phyloP scores from a whole-genome alignment of 164 flowering plant species.

The Berberis thunbergii region DNA sequence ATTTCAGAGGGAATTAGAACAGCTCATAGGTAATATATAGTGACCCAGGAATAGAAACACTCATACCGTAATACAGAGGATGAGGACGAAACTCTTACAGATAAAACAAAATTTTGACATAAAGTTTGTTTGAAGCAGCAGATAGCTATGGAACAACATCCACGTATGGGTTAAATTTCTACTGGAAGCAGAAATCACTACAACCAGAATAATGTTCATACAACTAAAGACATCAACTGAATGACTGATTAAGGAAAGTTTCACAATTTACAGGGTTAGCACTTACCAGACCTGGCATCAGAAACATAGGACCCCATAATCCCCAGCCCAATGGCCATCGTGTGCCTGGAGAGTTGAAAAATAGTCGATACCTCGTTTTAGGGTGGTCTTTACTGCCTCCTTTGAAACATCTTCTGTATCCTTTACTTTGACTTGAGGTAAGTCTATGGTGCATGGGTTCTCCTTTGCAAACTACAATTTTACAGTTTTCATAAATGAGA shows the following conservation, averaged over 20 bases:
- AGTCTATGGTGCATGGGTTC: slow-evolving; percentile 11
- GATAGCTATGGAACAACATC: background rate
- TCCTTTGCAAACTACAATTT: slow-evolving; percentile 23
- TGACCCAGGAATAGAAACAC: too few relatives aligned
- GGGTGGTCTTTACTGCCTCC: slow-evolving; percentile 27
- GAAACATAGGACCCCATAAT: slow-evolving; percentile 54
- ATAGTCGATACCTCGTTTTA: slow-evolving; percentile 35
- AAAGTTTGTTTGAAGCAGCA: background rate
- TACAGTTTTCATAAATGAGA: background rate
- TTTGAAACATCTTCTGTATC: slow-evolving; percentile 24
- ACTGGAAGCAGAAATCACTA: background rate
- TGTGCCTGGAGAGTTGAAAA: slow-evolving; percentile 47
- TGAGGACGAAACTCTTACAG: too few relatives aligned
- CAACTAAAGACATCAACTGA: background rate
- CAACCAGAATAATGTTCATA: background rate
- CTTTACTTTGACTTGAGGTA: slow-evolving; percentile 22
- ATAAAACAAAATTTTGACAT: background rate
- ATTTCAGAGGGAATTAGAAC: too few relatives aligned
- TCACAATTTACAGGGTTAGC: background rate
- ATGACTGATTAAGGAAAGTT: background rate
- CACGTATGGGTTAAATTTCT: too few relatives aligned
- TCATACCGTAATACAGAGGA: too few relatives aligned
- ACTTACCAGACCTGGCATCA: slow-evolving; percentile 51
- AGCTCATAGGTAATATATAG: too few relatives aligned
- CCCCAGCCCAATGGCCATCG: slow-evolving; percentile 73